These are phyloP conservation scores for Kwoniella sp. DNA, from an alignment of 768 basidiomycete species.

Conservation along the genomic window DNA sequence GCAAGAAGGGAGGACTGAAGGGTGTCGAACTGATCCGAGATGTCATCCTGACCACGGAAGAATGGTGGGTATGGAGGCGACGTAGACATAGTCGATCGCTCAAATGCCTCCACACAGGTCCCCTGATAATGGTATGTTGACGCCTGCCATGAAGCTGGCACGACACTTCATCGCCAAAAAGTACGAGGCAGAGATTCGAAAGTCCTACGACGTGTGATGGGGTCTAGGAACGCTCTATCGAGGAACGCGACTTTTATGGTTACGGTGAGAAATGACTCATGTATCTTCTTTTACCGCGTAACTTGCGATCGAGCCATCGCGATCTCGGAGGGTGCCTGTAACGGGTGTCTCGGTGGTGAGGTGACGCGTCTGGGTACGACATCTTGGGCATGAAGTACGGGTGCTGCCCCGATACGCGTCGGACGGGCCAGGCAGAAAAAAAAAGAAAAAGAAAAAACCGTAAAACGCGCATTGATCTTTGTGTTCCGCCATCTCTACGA, in stretches of 20 bases:
- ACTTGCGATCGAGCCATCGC: too few relatives aligned
- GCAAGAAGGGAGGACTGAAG: conserved; percentile 40
- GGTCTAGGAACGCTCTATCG: too few relatives aligned
- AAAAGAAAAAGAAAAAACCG: background rate
- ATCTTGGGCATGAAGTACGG: too few relatives aligned
- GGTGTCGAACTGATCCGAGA: conserved; percentile 39
- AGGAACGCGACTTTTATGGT: too few relatives aligned
- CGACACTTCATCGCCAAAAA: conserved; percentile 28
- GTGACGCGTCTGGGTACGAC: too few relatives aligned
- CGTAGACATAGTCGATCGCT: too few relatives aligned
- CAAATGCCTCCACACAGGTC: too few relatives aligned
- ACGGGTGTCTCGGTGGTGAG: too few relatives aligned
- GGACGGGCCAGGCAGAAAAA: background rate
- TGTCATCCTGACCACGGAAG: conserved; percentile 41
- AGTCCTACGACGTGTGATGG: background rate
- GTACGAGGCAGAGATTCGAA: conserved; percentile 34
- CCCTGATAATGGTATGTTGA: conserved; percentile 46
- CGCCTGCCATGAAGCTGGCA: conserved; percentile 47
- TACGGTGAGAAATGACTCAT: too few relatives aligned
- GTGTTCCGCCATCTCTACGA: conserved; percentile 10
- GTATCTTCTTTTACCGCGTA: too few relatives aligned
- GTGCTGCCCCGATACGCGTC: too few relatives aligned
- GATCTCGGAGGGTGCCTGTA: too few relatives aligned
- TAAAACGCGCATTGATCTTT: background rate
- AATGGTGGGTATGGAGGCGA: conserved; percentile 36